Percentiles rank a stretch among this genome's conserved stretches.
Evolutionary conservation across 805 yeast genomes (phyloP).

Genomic region (Wickerhamiella dianesei): DNA sequence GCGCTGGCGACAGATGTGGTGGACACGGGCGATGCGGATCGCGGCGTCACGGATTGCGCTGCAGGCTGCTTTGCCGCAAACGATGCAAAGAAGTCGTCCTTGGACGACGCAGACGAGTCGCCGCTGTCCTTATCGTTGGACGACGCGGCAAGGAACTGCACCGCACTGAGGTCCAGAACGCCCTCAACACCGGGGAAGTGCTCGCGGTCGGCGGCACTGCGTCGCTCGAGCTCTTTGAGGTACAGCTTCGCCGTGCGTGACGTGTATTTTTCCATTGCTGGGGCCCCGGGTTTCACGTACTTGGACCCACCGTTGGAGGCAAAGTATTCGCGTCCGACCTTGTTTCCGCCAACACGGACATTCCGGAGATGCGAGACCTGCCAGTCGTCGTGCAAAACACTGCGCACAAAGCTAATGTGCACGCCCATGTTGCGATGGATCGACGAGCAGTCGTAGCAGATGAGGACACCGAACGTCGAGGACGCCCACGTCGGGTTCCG

Average conservation of each 20-base stretch:
- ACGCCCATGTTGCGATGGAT: slow-evolving; percentile 93
- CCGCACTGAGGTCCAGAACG: slow-evolving; percentile 40
- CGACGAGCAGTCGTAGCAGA: slow-evolving; percentile 91
- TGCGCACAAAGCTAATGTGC: slow-evolving; percentile 88
- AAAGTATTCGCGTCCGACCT: slow-evolving; percentile 69
- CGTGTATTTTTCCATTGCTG: slow-evolving; percentile 67
- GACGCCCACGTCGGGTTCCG: slow-evolving; percentile 98
- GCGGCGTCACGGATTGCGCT: slow-evolving; percentile 8
- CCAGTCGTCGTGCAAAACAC: slow-evolving; percentile 90
- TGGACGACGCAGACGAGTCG: slow-evolving; percentile 16
- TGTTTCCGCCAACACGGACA: slow-evolving; percentile 90
- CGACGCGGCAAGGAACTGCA: slow-evolving; percentile 15
- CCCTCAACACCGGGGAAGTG: slow-evolving; percentile 55
- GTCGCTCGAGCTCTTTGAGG: slow-evolving; percentile 62
- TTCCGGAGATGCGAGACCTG: slow-evolving; percentile 75
- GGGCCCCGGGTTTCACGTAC: slow-evolving; percentile 41
- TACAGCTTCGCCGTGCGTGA: slow-evolving; percentile 68
- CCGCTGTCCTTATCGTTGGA: slow-evolving; percentile 9
- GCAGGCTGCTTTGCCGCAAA: slow-evolving; percentile 45
- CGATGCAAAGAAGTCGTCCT: slow-evolving; percentile 79
- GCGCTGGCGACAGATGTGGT: not conserved
- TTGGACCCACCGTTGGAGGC: slow-evolving; percentile 75
- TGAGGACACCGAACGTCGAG: slow-evolving; percentile 83
- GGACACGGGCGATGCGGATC: not conserved
- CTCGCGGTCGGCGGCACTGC: slow-evolving; percentile 50